Conservation (phyloP, 78 protist genomes). For the Creolimax fragrantissima region DNA sequence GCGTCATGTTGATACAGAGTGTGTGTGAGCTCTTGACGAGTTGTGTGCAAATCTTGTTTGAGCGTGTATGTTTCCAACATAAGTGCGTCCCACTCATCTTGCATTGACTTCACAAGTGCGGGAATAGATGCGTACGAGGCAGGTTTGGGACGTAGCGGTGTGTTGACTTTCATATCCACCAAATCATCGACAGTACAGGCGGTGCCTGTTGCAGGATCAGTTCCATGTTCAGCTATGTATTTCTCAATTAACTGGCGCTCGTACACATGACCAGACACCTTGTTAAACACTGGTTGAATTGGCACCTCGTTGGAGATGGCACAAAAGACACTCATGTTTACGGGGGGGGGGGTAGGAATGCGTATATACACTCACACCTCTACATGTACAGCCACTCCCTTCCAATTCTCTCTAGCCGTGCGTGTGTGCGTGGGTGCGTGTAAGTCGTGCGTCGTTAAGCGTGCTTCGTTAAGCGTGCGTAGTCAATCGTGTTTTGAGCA, state of each 20-base stretch:
- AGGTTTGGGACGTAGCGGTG: conserved; percentile 30
- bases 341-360: no score
- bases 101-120: conserved; percentile 69
- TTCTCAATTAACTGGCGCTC: conserved; percentile 77
- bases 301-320: conserved; percentile 68
- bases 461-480: no score
- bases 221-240: conserved; percentile 57
- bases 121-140: conserved; percentile 80
- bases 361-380: no score
- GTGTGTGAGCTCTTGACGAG: conserved; percentile 84
- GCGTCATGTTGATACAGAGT: conserved; percentile 97
- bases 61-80: conserved; percentile 80
- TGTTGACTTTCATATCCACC: conserved; percentile 33
- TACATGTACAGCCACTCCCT: no score
- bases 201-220: conserved; percentile 75
- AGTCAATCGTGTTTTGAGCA: no score
- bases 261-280: conserved; percentile 64
- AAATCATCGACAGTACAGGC: conserved; percentile 63
- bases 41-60: conserved; percentile 53
- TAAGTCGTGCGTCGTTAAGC: no score
- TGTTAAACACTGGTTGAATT: conserved; percentile 79
- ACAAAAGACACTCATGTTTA: background rate
- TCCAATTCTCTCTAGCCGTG: no score
- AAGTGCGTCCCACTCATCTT: conserved; percentile 93
- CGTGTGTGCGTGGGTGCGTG: no score